Percentiles rank a stretch among this genome's conserved stretches.
phyloP scores from a whole-genome alignment of 352 stramenopile genomes.

The Globisporangium abappressorium region DNA sequence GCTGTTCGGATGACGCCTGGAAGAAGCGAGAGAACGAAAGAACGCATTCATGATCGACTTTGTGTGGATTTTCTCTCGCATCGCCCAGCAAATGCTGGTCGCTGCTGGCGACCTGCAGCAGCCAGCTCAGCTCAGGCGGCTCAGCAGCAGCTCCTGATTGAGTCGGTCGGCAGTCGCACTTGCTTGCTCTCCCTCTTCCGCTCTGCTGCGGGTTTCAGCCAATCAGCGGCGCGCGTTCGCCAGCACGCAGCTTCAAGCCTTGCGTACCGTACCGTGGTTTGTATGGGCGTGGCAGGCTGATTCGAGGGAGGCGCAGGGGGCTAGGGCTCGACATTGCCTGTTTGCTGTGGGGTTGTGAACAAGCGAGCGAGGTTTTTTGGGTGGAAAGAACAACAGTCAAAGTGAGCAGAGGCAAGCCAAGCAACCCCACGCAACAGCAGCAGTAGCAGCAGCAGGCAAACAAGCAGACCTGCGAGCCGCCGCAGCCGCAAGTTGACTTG shows the following conservation, averaged over 20 bases:
- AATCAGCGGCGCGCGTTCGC: neutral
- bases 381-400: neutral
- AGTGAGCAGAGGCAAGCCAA: neutral
- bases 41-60: neutral
- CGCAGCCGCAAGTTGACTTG: neutral
- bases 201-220: neutral
- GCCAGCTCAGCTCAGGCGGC: neutral
- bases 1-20: neutral
- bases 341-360: constrained; percentile 1
- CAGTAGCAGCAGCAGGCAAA: neutral
- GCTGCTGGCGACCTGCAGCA: neutral
- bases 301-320: neutral
- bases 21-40: neutral
- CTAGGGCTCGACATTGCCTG: neutral
- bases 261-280: neutral
- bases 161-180: constrained; percentile 6
- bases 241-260: constrained; percentile 8
- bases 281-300: neutral
- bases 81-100: too few relatives aligned
- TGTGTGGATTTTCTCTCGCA: neutral
- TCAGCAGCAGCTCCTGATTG: neutral
- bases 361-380: neutral
- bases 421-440: neutral
- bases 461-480: neutral
- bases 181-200: neutral